phyloP scores from a whole-genome alignment of 805 yeast genomes.

The Phaffomyces opuntiae region DNA sequence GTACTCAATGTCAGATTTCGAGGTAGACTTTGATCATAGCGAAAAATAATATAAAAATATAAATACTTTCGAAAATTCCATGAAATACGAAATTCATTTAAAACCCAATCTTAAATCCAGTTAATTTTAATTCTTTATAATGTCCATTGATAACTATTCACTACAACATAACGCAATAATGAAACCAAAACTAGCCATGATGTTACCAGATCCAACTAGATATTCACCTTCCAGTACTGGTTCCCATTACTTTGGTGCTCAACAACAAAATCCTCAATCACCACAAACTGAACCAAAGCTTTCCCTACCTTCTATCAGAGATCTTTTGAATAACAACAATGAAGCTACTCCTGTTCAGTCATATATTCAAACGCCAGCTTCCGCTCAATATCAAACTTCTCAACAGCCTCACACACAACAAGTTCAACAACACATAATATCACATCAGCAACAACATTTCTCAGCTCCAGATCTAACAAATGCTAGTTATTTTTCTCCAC shows the following conservation, averaged over 20 bases:
- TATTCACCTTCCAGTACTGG: conserved; percentile 7
- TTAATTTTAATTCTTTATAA: not conserved
- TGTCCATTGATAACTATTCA: conserved; percentile 4
- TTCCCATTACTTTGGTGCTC: not conserved
- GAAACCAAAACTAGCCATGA: conserved; percentile 13
- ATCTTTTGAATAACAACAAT: conserved; percentile 1
- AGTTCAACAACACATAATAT: not conserved
- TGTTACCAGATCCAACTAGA: conserved; percentile 18
- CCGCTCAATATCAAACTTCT: not conserved
- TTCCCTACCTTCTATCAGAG: conserved; percentile 8
- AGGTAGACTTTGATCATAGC: no score
- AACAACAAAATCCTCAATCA: not conserved
- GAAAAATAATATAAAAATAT: no score
- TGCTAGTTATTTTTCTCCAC: not conserved
- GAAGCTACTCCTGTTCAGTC: not conserved
- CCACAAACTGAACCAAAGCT: conserved; percentile 1
- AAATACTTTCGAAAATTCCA: no score
- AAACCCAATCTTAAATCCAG: no score
- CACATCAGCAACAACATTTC: not conserved
- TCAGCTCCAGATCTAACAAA: not conserved
- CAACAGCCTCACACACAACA: not conserved
- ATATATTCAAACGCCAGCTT: not conserved
- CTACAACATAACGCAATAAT: not conserved
- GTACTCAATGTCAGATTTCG: not conserved
- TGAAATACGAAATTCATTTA: no score